Conservation (phyloP, 805 yeast species). For the Wickerhamomyces kurtzmanii region DNA sequence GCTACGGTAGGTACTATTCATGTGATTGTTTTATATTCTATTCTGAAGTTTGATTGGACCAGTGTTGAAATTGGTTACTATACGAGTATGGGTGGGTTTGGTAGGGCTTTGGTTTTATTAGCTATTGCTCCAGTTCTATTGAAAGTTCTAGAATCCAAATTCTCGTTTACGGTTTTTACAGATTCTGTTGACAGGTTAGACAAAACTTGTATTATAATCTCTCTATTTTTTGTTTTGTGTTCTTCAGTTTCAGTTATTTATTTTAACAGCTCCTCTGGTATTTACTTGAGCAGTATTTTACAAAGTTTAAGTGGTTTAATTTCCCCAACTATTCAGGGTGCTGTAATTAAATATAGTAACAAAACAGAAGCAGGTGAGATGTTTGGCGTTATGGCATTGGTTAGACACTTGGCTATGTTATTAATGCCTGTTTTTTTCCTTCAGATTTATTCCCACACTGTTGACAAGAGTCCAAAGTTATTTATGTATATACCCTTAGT, state of each 20-base stretch:
- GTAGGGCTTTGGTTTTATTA: conserved; percentile 9
- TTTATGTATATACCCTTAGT: conserved; percentile 1
- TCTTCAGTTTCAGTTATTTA: conserved; percentile 1
- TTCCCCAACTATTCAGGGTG: conserved; percentile 12
- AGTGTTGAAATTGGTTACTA: conserved; percentile 16
- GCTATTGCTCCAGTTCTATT: conserved; percentile 7
- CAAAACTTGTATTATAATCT: neutral
- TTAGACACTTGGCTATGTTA: conserved; percentile 12
- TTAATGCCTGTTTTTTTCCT: conserved; percentile 8
- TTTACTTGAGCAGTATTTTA: conserved; percentile 7
- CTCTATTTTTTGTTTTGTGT: neutral
- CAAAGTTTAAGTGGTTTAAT: conserved; percentile 11
- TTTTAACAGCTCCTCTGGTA: conserved; percentile 2
- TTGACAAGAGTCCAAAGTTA: conserved; percentile 4
- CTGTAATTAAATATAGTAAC: conserved; percentile 8
- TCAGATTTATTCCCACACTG: conserved; percentile 9
- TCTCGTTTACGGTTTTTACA: neutral
- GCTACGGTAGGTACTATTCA: conserved; percentile 14
- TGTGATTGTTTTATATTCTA: conserved; percentile 9
- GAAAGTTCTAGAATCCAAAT: neutral
- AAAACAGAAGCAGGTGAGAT: conserved; percentile 12
- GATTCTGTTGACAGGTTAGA: conserved; percentile 1
- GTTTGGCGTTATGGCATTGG: conserved; percentile 13
- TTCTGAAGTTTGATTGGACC: conserved; percentile 11
- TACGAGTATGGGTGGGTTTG: conserved; percentile 15